Base-by-base conservation (phyloP, 1,139 yeast genomes). In the Geotrichum phurueaensis region DNA sequence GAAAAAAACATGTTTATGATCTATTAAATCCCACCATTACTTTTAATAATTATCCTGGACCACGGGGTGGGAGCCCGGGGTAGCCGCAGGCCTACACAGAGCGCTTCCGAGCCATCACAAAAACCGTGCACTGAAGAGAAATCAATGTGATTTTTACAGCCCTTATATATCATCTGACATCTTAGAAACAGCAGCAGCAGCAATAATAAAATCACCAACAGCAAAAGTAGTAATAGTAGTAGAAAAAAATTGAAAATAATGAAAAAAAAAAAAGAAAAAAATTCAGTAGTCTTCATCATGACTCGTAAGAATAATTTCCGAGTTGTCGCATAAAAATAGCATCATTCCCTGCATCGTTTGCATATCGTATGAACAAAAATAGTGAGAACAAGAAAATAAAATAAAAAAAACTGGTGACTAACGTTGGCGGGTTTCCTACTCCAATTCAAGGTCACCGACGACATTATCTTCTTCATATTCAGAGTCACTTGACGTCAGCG, bases 381-480 rank as follows among this genome's bases (percentile, higher is more conserved):
- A 15, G 20, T n/a, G 18, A 15, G 18, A 39, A 39, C 4, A 13
- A 6, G n/a, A 39, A 15, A 39, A 33, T 13, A 33, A 33, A 33
- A 7, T 4, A 39, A 15, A 39, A 39, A n/a, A 39, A 39, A 39
- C 5, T 39, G n/a, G 20, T 39, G 47, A 39, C 47, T 15, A 15
- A 39, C 47, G 39, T 33, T 15, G 18, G 18, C 4, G 7, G 47
- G 47, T 39, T 18, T n/a, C 47, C 49, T 63, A 73, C 36, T 72
- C 77, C 64, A 76, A 61, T 63, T 77, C 80, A 59, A 76, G 66
- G 56, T 75, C 78, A 9, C 79, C 80, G 13, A 75, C 77, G 22
- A 75, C 72, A 58, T 69, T 74, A 25, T 72, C 73, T 53, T 66
- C 65, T 60, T 61, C 64, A 49, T 57, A 60, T 4, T 67, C 65